A percentile compares a stretch with the other conserved stretches of the same genome.
These are phyloP conservation scores for Avena sativa DNA, from an alignment of 176 grass and related monocot genomes.

Conservation along the genomic window DNA sequence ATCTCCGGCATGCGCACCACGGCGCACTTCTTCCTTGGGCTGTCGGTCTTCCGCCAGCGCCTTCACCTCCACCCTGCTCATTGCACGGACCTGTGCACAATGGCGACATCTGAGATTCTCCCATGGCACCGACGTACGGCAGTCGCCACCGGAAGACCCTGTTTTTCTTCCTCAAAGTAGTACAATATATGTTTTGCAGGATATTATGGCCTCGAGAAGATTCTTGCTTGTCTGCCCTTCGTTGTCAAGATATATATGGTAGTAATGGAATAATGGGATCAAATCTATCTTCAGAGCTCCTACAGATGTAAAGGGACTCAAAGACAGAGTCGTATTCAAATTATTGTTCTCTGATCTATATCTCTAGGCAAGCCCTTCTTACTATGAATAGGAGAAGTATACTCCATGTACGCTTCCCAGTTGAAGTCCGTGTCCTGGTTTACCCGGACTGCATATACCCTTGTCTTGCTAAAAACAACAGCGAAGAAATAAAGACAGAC, in stretches of 20 bases:
- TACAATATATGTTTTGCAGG: neutral
- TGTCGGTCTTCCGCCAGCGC: neutral
- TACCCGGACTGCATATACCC: neutral
- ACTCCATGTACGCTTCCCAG: neutral
- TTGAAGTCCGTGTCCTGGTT: neutral
- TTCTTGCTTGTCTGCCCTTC: neutral
- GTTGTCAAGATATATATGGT: neutral
- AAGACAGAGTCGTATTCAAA: slow-evolving; percentile 2
- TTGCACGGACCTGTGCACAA: too few species aligned
- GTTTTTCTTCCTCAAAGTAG: neutral
- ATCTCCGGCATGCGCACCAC: neutral
- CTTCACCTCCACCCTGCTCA: neutral
- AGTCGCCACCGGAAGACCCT: neutral
- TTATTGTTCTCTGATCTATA: neutral
- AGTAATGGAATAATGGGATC: too few species aligned
- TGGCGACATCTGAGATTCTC: neutral
- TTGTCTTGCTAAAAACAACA: neutral
- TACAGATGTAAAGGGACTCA: neutral
- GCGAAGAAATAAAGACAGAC: neutral
- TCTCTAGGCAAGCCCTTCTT: neutral
- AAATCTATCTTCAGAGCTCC: neutral
- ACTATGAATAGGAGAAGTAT: neutral
- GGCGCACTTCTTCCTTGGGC: neutral
- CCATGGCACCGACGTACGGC: neutral
- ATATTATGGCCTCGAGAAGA: neutral